These are phyloP conservation scores for Penicillium paradoxum DNA, from an alignment of 495 filamentous ascomycete species.

Conservation along the genomic window DNA sequence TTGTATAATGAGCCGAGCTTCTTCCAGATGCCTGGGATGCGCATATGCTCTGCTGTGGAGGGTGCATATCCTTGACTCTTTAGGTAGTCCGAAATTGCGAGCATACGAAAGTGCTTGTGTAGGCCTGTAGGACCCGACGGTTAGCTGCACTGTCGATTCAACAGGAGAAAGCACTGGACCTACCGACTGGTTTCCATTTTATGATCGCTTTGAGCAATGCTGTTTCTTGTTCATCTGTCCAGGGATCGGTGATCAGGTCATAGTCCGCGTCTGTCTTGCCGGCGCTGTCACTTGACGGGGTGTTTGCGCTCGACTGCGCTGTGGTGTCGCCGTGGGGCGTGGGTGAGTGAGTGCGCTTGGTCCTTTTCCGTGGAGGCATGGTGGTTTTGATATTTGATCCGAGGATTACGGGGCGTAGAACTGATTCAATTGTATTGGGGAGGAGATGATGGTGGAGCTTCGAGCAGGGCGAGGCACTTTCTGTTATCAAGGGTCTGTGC, in stretches of 20 bases:
- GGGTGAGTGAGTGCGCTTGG: constrained; percentile 30
- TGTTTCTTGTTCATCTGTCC: constrained; percentile 94
- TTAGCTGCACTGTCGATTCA: background rate
- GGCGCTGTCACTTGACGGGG: constrained; percentile 30
- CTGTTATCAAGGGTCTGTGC: constrained; percentile 37
- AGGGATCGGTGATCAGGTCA: constrained; percentile 60
- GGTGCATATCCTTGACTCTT: constrained; percentile 81
- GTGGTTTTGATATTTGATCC: background rate
- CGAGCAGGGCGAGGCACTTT: constrained; percentile 9
- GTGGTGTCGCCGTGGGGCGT: constrained; percentile 38
- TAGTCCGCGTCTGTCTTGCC: constrained; percentile 34
- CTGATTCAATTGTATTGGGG: background rate
- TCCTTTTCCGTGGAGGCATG: constrained; percentile 76
- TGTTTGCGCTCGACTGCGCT: constrained; percentile 31
- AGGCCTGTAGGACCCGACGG: constrained; percentile 55
- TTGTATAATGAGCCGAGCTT: constrained; percentile 84
- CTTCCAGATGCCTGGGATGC: constrained; percentile 84
- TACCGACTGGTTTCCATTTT: constrained; percentile 90
- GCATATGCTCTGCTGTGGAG: constrained; percentile 64
- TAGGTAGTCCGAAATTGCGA: constrained; percentile 80
- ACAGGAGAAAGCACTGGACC: constrained; percentile 17
- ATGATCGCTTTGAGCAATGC: constrained; percentile 86
- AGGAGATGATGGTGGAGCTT: constrained; percentile 5
- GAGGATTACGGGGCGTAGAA: background rate
- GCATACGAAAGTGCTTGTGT: constrained; percentile 96